Evolutionary conservation across 2,329 filamentous ascomycete genomes (phyloP).

Genomic region (Tolypocladium tropicale): DNA sequence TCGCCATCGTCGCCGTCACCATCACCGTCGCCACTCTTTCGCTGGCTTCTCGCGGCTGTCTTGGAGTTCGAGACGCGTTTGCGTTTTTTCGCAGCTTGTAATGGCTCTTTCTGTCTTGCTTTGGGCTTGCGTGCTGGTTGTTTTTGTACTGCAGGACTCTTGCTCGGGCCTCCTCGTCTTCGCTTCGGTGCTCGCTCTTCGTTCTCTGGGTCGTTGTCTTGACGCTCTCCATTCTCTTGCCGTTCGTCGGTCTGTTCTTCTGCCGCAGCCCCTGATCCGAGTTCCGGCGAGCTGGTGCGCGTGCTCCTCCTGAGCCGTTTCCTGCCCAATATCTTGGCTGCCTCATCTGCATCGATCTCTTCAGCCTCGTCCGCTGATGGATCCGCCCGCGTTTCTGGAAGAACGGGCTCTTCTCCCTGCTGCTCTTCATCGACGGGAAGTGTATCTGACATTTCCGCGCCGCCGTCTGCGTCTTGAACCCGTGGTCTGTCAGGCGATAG

Average conservation of each 20-base stretch:
- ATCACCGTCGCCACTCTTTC: slow-evolving; percentile 11
- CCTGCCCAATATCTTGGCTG: slow-evolving; percentile 28
- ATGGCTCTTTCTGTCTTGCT: not conserved
- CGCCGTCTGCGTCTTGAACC: slow-evolving; percentile 5
- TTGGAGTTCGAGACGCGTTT: slow-evolving; percentile 3
- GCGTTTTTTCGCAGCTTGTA: not conserved
- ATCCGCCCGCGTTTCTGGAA: slow-evolving; percentile 7
- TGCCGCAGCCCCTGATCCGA: slow-evolving; percentile 23
- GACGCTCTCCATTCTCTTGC: slow-evolving; percentile 7
- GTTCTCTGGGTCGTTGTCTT: slow-evolving; percentile 10
- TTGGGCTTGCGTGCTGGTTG: slow-evolving; percentile 20
- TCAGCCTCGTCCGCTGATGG: slow-evolving; percentile 25
- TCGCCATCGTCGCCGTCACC: slow-evolving; percentile 14
- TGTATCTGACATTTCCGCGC: not conserved
- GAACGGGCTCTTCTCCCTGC: slow-evolving; percentile 7
- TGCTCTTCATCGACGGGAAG: slow-evolving; percentile 4
- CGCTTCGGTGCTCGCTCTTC: slow-evolving; percentile 21
- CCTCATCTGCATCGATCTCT: slow-evolving; percentile 32
- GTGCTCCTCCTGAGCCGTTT: slow-evolving; percentile 31
- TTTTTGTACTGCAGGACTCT: slow-evolving; percentile 32
- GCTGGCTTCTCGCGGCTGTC: slow-evolving; percentile 9
- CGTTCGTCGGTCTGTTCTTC: slow-evolving; percentile 9
- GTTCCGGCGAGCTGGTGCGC: slow-evolving; percentile 29
- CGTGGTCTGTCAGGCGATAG: slow-evolving; percentile 19
- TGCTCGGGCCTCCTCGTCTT: slow-evolving; percentile 21